A percentile compares a stretch with the other conserved stretches of the same genome.
Conservation (phyloP, 176 grass and related monocot species). For the Aegilops longissima region DNA sequence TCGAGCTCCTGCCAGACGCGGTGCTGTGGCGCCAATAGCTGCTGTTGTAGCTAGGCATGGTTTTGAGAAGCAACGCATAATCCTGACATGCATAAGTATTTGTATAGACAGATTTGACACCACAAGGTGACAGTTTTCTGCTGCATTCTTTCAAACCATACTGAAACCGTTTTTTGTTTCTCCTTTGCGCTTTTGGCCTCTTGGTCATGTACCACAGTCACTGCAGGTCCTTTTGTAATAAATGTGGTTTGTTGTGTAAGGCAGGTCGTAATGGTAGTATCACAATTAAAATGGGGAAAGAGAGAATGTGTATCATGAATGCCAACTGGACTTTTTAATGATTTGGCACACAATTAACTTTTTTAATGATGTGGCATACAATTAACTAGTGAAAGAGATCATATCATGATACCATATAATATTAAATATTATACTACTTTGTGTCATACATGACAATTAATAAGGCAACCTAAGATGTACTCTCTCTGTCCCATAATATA, state of each 20-base stretch:
- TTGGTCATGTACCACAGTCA: slow-evolving; percentile 15
- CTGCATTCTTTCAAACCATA: slow-evolving; percentile 35
- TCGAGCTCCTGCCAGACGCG: slow-evolving; percentile 34
- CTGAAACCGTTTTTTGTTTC: not conserved
- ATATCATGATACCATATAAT: no score
- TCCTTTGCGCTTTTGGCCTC: not conserved
- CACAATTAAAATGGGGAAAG: no score
- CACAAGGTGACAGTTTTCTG: slow-evolving; percentile 22
- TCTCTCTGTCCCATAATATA: no score
- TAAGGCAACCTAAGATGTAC: no score
- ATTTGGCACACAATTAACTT: no score
- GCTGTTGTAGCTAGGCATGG: slow-evolving; percentile 38
- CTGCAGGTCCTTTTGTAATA: slow-evolving; percentile 4
- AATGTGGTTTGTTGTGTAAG: not conserved
- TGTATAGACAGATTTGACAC: slow-evolving; percentile 47
- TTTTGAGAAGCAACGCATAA: slow-evolving; percentile 25
- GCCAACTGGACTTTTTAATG: no score
- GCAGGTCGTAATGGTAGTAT: no score
- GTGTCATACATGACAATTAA: no score
- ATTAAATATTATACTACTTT: no score
- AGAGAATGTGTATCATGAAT: no score
- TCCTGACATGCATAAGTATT: slow-evolving; percentile 34
- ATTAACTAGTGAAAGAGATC: no score
- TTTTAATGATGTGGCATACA: no score
- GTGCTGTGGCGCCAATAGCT: slow-evolving; percentile 36